phyloP scores from a whole-genome alignment of 2,329 filamentous ascomycete species.

The Pleurostoma richardsiae region DNA sequence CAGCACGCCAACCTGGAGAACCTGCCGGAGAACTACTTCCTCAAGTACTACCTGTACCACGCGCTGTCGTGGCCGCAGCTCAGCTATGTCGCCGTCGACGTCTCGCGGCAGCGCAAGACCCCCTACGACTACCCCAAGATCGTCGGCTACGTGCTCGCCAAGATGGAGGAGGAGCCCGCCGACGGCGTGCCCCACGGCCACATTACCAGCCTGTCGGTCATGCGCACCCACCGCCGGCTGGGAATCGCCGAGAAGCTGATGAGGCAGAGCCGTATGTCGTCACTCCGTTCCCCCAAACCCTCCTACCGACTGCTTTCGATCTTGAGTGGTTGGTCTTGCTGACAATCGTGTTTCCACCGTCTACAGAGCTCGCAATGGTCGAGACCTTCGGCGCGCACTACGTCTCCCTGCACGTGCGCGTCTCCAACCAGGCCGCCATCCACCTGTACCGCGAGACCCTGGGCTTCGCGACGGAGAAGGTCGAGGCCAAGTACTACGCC shows the following conservation, averaged over 20 bases:
- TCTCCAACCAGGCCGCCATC: conserved; percentile 87
- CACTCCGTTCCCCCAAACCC: neutral
- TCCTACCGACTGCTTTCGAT: conserved; percentile 1
- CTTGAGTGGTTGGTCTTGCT: neutral
- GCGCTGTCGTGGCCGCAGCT: conserved; percentile 97
- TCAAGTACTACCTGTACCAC: conserved; percentile 99
- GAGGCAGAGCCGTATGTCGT: conserved; percentile 80
- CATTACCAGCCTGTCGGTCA: conserved; percentile 91
- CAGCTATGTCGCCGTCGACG: conserved; percentile 92
- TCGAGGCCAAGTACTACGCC: conserved; percentile 88
- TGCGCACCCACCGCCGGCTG: conserved; percentile 87
- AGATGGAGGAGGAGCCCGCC: conserved; percentile 97
- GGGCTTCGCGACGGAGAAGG: conserved; percentile 81
- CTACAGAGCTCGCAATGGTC: conserved; percentile 85
- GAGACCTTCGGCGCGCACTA: conserved; percentile 89
- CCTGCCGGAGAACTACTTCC: conserved; percentile 98
- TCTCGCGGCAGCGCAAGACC: conserved; percentile 70
- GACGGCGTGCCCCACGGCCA: conserved; percentile 92
- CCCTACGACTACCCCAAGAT: conserved; percentile 93
- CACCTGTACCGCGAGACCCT: conserved; percentile 91
- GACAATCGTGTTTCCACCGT: neutral
- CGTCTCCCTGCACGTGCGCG: conserved; percentile 91
- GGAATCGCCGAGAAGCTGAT: conserved; percentile 97
- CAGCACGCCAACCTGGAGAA: conserved; percentile 99
- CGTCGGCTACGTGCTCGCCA: conserved; percentile 97